Evolutionary conservation across 345 rosid species (phyloP), one percentile per base, ranked within the genome.

Genomic region (Anastatica hierochuntica): DNA sequence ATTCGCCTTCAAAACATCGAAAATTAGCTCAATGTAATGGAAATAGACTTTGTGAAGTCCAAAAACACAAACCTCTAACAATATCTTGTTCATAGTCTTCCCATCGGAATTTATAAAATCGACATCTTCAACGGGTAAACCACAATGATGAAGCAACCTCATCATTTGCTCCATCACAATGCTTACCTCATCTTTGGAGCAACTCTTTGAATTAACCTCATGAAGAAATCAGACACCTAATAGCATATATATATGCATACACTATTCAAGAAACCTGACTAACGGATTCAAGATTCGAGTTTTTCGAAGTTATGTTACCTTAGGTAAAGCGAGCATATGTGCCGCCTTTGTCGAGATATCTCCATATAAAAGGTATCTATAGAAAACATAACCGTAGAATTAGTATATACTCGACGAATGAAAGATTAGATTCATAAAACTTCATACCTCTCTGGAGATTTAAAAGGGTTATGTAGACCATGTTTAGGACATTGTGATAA

Each of bases 101-200:
- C 97, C 98, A 73, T 88, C 97, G 43, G 96, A 79, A 47, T 92
- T 92, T 55, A 92, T 83, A 71, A 85, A 79, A 76, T 92, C 96
- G 27, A 81, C 90, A 74, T 92, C 98, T 67, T 88, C 95, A 43
- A 49, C 49, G n/a, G 97, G 98, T 62, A 92, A 63, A 72, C 96
- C 95, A 72, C 98, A 88, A 44, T 69, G 26, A 62, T 92, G 98
- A 60, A 92, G 96, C 45, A 92, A 59, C 5, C 94, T 74, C 73
- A 88, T 77, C 96, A 92, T 85, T 73, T 88, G 96, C 72, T 92
- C 98, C 98, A 92, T 92, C 10, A 92, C 97, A 68, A 92, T 66
- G 73, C 88, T 76, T 16, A 90, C 98, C 98, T 90, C n/a, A n/a
- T 92, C 74, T 92, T 92, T 27, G 98, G 98, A 56, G 86, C 64